phyloP scores from a whole-genome alignment of 2,329 filamentous ascomycete genomes.

The Cladorrhinum sp. region DNA sequence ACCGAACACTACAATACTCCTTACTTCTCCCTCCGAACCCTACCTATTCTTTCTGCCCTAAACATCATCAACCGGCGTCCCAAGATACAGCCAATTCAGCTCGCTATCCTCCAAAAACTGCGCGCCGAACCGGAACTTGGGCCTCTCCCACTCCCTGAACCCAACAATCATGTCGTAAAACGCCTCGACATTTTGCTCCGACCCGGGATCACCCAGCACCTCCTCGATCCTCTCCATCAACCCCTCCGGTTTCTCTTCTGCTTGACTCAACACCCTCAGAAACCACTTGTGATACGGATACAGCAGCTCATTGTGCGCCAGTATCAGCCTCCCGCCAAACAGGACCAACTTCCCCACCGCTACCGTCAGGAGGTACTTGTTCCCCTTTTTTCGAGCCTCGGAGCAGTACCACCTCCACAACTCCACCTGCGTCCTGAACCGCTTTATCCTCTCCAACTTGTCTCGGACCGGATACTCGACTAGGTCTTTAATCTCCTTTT shows the following conservation, averaged over 20 bases:
- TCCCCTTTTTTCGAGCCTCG: slow-evolving; percentile 15
- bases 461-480: slow-evolving; percentile 11
- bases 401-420: slow-evolving; percentile 18
- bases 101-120: slow-evolving; percentile 18
- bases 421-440: slow-evolving; percentile 20
- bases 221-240: slow-evolving; percentile 12
- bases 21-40: neutral
- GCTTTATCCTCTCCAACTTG: slow-evolving; percentile 12
- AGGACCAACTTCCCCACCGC: slow-evolving; percentile 19
- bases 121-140: slow-evolving; percentile 1
- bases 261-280: slow-evolving; percentile 16
- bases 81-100: slow-evolving; percentile 17
- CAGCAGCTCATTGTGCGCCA: slow-evolving; percentile 23
- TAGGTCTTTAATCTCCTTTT: neutral
- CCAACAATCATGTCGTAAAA: slow-evolving; percentile 18
- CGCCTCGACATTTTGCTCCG: slow-evolving; percentile 8
- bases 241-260: slow-evolving; percentile 17
- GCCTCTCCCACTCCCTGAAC: slow-evolving; percentile 12
- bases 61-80: slow-evolving; percentile 17
- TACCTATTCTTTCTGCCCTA: neutral
- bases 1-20: too few relatives aligned
- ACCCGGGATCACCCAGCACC: slow-evolving; percentile 13
- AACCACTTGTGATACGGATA: slow-evolving; percentile 26
- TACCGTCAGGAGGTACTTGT: slow-evolving; percentile 16
- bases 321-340: slow-evolving; percentile 21